Conservation (phyloP, 495 filamentous ascomycete species). For the Penicillium maclennaniae region DNA sequence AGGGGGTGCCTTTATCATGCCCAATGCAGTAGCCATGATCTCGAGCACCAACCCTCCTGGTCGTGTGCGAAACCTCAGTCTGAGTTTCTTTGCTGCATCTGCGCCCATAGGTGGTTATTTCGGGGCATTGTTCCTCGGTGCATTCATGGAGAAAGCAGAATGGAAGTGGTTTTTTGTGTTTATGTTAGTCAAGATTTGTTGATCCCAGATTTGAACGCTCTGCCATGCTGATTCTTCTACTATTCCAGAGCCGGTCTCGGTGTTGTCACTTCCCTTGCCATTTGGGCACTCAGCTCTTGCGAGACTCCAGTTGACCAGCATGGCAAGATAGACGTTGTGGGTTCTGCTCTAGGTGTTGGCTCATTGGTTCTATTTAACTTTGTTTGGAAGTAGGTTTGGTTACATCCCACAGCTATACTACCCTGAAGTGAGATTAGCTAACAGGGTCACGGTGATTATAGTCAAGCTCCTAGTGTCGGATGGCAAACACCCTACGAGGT, state of each 20-base stretch:
- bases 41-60: constrained; percentile 44
- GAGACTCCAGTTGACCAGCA: constrained; percentile 40
- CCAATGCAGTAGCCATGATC: constrained; percentile 47
- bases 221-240: not conserved
- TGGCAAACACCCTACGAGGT: constrained; percentile 47
- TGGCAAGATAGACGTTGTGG: constrained; percentile 48
- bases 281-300: constrained; percentile 27
- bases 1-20: constrained; percentile 44
- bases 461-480: constrained; percentile 49
- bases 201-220: not conserved
- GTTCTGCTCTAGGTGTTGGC: constrained; percentile 42
- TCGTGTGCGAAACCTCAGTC: constrained; percentile 40
- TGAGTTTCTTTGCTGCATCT: constrained; percentile 49
- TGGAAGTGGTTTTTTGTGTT: constrained; percentile 53
- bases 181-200: constrained; percentile 27
- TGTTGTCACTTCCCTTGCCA: constrained; percentile 22
- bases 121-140: constrained; percentile 41
- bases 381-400: constrained; percentile 48
- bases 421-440: not conserved
- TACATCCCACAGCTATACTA: not conserved
- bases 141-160: constrained; percentile 37
- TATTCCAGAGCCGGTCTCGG: constrained; percentile 33
- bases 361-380: constrained; percentile 52
- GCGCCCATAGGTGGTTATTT: constrained; percentile 46
- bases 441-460: constrained; percentile 6